These are phyloP conservation scores for Geotrichum europaeum DNA, from an alignment of 1,139 yeast genomes.

Conservation along the genomic window DNA sequence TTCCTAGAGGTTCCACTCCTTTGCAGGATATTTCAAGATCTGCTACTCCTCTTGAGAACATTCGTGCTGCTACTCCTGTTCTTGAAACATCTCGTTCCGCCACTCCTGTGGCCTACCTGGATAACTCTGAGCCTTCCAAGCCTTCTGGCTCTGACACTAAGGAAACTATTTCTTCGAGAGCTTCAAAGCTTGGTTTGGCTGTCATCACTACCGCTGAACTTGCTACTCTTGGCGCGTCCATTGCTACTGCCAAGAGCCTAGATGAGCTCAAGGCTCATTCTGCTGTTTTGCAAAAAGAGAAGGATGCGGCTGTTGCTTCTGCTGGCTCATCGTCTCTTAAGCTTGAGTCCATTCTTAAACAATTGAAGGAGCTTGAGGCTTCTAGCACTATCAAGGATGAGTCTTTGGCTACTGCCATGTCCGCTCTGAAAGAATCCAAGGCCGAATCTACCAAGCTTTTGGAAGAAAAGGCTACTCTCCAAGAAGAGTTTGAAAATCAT, in stretches of 20 bases:
- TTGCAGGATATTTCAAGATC: background rate
- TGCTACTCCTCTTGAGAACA: conserved; percentile 2
- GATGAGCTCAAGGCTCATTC: background rate
- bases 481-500: conserved; percentile 2
- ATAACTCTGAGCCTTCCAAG: background rate
- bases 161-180: conserved; percentile 21
- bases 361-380: conserved; percentile 1
- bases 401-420: background rate
- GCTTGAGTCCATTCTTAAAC: background rate
- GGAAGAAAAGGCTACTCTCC: conserved; percentile 14
- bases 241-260: background rate
- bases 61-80: background rate
- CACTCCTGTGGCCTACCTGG: background rate
- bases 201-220: conserved; percentile 27
- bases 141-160: background rate
- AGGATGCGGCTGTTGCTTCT: background rate
- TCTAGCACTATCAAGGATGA: background rate
- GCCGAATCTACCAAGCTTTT: background rate
- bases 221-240: conserved; percentile 29
- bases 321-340: background rate
- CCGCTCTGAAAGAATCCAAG: background rate
- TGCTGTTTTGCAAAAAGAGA: background rate
- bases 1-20: background rate
- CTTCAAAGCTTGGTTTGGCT: conserved; percentile 29
- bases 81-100: background rate